These are phyloP conservation scores for Syncephalastrum contaminatum DNA, from an alignment of 371 early-diverging fungal genomes.

Conservation along the genomic window DNA sequence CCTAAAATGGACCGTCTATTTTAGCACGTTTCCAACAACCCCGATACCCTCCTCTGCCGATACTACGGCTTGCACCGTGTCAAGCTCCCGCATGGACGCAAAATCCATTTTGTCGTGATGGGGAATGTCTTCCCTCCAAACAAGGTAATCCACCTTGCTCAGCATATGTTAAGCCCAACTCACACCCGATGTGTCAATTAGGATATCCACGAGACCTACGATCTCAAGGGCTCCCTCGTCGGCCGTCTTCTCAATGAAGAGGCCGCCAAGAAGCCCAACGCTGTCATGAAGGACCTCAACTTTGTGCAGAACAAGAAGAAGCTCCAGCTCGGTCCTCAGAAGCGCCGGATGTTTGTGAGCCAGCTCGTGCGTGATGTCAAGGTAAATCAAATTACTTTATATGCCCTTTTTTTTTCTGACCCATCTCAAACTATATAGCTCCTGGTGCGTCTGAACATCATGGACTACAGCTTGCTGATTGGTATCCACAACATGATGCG, in stretches of 20 bases:
- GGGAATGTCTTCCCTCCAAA: slow-evolving; percentile 96
- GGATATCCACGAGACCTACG: slow-evolving; percentile 96
- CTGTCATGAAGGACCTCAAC: slow-evolving; percentile 95
- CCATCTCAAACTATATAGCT: slow-evolving; percentile 47
- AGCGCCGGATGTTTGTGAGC: slow-evolving; percentile 76
- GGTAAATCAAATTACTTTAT: slow-evolving; percentile 33
- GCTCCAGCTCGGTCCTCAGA: slow-evolving; percentile 83
- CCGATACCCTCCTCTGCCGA: slow-evolving; percentile 90
- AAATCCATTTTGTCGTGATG: slow-evolving; percentile 99
- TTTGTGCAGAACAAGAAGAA: slow-evolving; percentile 80
- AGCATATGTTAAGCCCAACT: not conserved
- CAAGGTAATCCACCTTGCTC: slow-evolving; percentile 33
- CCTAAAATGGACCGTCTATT: not conserved
- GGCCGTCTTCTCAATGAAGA: slow-evolving; percentile 86
- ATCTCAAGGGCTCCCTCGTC: slow-evolving; percentile 87
- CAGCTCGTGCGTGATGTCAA: slow-evolving; percentile 88
- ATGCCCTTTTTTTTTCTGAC: slow-evolving; percentile 81
- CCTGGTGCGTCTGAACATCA: slow-evolving; percentile 79
- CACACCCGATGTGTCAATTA: slow-evolving; percentile 4
- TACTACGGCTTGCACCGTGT: slow-evolving; percentile 96
- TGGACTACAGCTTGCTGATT: slow-evolving; percentile 90
- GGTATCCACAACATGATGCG: slow-evolving; percentile 87
- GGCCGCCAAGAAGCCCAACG: slow-evolving; percentile 72
- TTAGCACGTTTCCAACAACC: slow-evolving; percentile 87
- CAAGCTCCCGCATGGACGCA: slow-evolving; percentile 87